A percentile compares a stretch with the other conserved stretches of the same genome.
phyloP scores from a whole-genome alignment of 2,329 filamentous ascomycete species.

The Chrysosporium keratinophilum region DNA sequence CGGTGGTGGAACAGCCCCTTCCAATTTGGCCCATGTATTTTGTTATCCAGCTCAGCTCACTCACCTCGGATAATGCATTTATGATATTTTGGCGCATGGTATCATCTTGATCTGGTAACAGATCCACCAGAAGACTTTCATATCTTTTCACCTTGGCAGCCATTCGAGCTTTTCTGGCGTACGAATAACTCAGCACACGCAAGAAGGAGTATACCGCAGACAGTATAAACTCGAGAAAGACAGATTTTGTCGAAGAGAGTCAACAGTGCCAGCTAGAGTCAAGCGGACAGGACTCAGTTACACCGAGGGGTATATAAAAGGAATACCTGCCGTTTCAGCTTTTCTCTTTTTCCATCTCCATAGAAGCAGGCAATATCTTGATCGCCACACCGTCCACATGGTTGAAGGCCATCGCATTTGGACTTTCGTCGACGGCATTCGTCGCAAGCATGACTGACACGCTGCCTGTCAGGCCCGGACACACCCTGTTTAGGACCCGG shows the following conservation, averaged over 20 bases:
- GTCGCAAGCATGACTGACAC: conserved; percentile 25
- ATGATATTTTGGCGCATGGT: conserved; percentile 16
- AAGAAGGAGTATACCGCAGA: background rate
- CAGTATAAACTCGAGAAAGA: background rate
- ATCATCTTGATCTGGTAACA: conserved; percentile 14
- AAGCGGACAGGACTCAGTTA: background rate
- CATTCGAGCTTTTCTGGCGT: conserved; percentile 16
- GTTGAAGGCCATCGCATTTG: conserved; percentile 29
- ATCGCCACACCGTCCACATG: conserved; percentile 28
- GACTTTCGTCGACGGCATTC: conserved; percentile 30
- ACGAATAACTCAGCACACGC: conserved; percentile 3
- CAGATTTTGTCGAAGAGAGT: background rate
- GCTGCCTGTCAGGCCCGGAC: conserved; percentile 14
- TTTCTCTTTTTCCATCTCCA: conserved; percentile 28
- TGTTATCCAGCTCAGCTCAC: background rate
- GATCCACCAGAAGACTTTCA: conserved; percentile 15
- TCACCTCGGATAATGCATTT: conserved; percentile 16
- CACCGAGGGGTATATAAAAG: conserved; percentile 6
- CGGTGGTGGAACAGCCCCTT: background rate
- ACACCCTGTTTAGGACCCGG: conserved; percentile 8
- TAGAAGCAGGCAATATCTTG: conserved; percentile 26
- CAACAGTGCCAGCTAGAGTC: background rate
- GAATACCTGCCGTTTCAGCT: conserved; percentile 21
- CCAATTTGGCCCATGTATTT: background rate
- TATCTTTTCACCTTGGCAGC: conserved; percentile 17